Conservation (phyloP, 2,329 filamentous ascomycete species). For the Penicillium sclerotigenum region DNA sequence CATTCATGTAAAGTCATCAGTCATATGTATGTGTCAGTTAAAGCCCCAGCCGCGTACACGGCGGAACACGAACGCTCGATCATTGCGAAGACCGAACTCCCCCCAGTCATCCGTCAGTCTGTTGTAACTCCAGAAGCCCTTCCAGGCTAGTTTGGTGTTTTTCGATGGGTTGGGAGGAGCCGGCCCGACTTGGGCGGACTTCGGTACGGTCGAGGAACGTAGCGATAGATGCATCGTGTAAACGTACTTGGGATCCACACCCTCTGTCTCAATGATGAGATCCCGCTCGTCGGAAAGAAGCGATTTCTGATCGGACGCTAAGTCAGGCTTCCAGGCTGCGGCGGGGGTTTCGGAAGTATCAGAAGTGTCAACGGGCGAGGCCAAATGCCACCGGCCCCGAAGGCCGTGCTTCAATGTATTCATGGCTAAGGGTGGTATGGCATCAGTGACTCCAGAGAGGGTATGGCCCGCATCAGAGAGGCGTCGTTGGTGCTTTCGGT, state of each 20-base stretch:
- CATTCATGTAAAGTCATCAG: constrained; percentile 9
- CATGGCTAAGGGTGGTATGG: constrained; percentile 40
- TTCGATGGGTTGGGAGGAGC: constrained; percentile 48
- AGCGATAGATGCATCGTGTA: constrained; percentile 79
- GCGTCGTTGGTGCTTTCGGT: constrained; percentile 40
- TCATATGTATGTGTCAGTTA: constrained; percentile 25
- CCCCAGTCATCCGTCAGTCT: constrained; percentile 85
- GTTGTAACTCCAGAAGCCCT: constrained; percentile 89
- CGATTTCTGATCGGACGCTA: constrained; percentile 26
- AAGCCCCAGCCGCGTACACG: constrained; percentile 59
- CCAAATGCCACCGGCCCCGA: constrained; percentile 64
- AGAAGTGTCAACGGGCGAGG: constrained; percentile 44
- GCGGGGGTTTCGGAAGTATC: constrained; percentile 21
- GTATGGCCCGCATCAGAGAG: constrained; percentile 41
- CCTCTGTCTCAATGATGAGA: constrained; percentile 81
- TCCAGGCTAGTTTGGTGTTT: constrained; percentile 88
- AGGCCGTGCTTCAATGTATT: constrained; percentile 67
- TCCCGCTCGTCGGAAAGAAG: constrained; percentile 49
- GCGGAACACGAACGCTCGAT: constrained; percentile 60
- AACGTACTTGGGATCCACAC: constrained; percentile 71
- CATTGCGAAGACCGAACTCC: constrained; percentile 67
- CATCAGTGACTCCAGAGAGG: constrained; percentile 25
- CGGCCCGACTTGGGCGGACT: constrained; percentile 41
- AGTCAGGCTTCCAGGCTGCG: constrained; percentile 32
- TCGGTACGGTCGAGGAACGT: constrained; percentile 55